Base-by-base conservation (phyloP, 495 filamentous ascomycete genomes). In the Penicillium lagena region DNA sequence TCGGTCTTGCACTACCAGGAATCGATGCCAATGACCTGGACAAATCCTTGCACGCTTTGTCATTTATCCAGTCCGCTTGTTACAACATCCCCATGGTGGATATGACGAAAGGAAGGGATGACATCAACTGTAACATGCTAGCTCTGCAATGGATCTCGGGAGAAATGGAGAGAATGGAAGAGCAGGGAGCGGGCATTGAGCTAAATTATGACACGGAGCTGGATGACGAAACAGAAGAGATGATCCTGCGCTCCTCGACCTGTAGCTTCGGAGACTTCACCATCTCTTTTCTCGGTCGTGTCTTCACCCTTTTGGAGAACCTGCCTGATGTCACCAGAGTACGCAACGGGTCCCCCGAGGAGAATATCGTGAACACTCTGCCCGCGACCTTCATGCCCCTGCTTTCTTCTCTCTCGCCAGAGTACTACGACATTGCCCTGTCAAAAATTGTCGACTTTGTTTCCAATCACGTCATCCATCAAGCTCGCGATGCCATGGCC, bases 11-110 rank as follows among this genome's bases (percentile, higher is more conserved):
- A 2, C 72, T 99, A 32, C 93, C 93, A 1, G 93, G 93, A 29
- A 94, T 99, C 40, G 93, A 99, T 67, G 91, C 93, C 29, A 99
- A 99, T 62, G 93, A 99, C 66, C 74, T 99, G 29, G 89, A 91
- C 50, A 99, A 99, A 68, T 96, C 93, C 13, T 73, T 95, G 41
- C 87, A 95, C 63, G 91, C 91, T 2, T 72, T 99, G 39, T 86
- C 90, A 42, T 96, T 95, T 58, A 90, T 99, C 37, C 93, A 97
- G 67, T 81, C 85, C 30, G 86, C 96, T 28, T 87, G 89, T 45
- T 97, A 97, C 67, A 94, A 87, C 48, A 90, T 99, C 14, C 94
- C 93, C 4, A 85, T 99, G 53, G 77, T 82, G 47, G 85, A 94
- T 53, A 67, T 99, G 42, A 87, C 89, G 2, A 73, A 81, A 51